A percentile compares a stretch with the other conserved stretches of the same genome.
Evolutionary conservation across 1,139 yeast species (phyloP).

Genomic region (Taphrina sp.): DNA sequence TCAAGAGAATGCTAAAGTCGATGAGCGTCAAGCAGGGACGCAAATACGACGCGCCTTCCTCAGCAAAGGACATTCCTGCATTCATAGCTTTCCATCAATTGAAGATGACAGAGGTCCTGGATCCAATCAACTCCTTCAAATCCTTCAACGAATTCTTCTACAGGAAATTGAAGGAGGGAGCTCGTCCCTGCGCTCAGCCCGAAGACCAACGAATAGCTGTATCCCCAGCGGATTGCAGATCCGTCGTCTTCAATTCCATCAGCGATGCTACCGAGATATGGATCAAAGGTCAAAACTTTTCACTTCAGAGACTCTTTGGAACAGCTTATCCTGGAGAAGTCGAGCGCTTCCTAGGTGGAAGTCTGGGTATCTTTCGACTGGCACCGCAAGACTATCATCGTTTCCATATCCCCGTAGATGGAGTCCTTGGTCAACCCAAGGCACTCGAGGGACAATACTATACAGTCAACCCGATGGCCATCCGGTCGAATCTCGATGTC

Average conservation of each 20-base stretch:
- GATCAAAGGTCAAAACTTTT: conserved; percentile 85
- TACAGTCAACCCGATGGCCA: conserved; percentile 97
- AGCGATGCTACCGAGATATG: conserved; percentile 71
- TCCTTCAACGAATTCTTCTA: conserved; percentile 90
- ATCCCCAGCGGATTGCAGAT: conserved; percentile 88
- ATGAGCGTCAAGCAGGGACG: conserved; percentile 78
- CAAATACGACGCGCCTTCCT: conserved; percentile 71
- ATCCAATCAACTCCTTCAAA: conserved; percentile 53
- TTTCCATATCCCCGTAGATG: conserved; percentile 84
- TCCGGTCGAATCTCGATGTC: conserved; percentile 81
- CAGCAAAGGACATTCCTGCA: conserved; percentile 65
- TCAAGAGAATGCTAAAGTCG: conserved; percentile 58
- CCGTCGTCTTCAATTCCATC: conserved; percentile 66
- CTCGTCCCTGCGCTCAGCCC: conserved; percentile 66
- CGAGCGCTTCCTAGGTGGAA: conserved; percentile 53
- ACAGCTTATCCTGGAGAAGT: conserved; percentile 56
- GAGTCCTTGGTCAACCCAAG: conserved; percentile 62
- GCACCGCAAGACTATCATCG: conserved; percentile 98
- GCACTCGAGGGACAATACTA: conserved; percentile 85
- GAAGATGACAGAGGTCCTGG: conserved; percentile 66
- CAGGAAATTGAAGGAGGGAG: conserved; percentile 67
- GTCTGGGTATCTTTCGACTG: conserved; percentile 74
- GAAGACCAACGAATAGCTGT: conserved; percentile 53
- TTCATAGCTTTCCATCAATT: conserved; percentile 79
- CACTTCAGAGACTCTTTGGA: conserved; percentile 62